phyloP scores from a whole-genome alignment of 192 early-diverging fungal genomes.

The Diversispora eburnea region DNA sequence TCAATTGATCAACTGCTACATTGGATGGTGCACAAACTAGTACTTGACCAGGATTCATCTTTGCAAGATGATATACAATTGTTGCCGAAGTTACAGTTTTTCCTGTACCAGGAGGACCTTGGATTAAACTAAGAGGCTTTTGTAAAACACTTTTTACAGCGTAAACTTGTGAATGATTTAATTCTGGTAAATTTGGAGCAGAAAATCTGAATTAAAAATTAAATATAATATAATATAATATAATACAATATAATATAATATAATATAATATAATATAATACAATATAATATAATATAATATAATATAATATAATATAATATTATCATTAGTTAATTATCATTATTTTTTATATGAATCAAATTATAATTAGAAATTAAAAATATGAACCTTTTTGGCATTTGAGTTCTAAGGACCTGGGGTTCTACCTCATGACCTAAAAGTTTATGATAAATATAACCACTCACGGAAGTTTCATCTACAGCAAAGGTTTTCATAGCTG shows the following conservation, averaged over 20 bases:
- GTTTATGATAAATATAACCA: conserved; percentile 91
- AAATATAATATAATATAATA: too few species aligned
- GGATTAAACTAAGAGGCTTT: conserved; percentile 91
- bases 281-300: too few species aligned
- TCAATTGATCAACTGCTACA: conserved; percentile 98
- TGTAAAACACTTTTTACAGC: conserved; percentile 92
- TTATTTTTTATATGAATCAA: not conserved
- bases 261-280: too few species aligned
- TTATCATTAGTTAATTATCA: not conserved
- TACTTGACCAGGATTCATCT: conserved; percentile 86
- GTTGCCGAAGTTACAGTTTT: conserved; percentile 98
- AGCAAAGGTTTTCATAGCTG: conserved; percentile 95
- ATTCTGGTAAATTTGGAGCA: conserved; percentile 90
- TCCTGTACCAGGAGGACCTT: conserved; percentile 95
- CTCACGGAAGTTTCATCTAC: conserved; percentile 91
- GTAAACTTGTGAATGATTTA: conserved; percentile 95
- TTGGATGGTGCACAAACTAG: conserved; percentile 98
- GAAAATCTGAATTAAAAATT: conserved; percentile 52
- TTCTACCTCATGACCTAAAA: conserved; percentile 94
- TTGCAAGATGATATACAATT: conserved; percentile 94
- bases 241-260: too few species aligned
- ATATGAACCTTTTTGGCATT: conserved; percentile 67
- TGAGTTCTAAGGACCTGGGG: conserved; percentile 74
- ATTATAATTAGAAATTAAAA: not conserved
- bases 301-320: too few species aligned